phyloP scores from a whole-genome alignment of 1,284 basidiomycete genomes.

The Volvariella surrecta region DNA sequence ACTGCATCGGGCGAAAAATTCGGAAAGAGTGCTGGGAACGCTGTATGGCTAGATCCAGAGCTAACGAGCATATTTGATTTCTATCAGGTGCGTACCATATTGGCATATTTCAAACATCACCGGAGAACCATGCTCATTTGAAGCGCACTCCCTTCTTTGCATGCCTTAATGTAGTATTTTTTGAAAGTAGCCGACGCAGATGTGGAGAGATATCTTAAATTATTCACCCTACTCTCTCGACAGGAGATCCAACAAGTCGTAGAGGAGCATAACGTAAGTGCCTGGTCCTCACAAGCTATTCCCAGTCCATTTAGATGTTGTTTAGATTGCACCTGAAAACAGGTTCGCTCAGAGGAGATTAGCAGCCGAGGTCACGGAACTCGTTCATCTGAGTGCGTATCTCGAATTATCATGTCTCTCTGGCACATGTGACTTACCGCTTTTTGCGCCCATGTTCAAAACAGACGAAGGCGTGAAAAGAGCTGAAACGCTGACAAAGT shows the following conservation, averaged over 20 bases:
- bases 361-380: constrained; percentile 82
- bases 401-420: not conserved
- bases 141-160: not conserved
- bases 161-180: constrained; percentile 65
- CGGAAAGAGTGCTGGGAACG: constrained; percentile 96
- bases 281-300: not conserved
- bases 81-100: constrained; percentile 69
- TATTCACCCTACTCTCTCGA: constrained; percentile 77
- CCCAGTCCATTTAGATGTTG: constrained; percentile 3
- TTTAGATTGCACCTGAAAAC: constrained; percentile 43
- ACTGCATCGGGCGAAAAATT: constrained; percentile 91
- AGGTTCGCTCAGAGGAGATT: constrained; percentile 73
- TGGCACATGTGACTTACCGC: not conserved
- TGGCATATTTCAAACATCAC: constrained; percentile 1
- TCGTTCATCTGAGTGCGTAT: constrained; percentile 73
- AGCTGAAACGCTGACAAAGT: constrained; percentile 50
- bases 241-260: constrained; percentile 53
- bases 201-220: constrained; percentile 71
- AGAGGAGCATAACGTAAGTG: constrained; percentile 46
- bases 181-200: constrained; percentile 76
- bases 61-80: constrained; percentile 85
- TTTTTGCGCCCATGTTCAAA: constrained; percentile 1
- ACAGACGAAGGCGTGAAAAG: constrained; percentile 30
- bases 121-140: constrained; percentile 7
- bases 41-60: constrained; percentile 77